Evolutionary conservation across 345 rosid genomes (phyloP).

Genomic region (Erodium maritimum): DNA sequence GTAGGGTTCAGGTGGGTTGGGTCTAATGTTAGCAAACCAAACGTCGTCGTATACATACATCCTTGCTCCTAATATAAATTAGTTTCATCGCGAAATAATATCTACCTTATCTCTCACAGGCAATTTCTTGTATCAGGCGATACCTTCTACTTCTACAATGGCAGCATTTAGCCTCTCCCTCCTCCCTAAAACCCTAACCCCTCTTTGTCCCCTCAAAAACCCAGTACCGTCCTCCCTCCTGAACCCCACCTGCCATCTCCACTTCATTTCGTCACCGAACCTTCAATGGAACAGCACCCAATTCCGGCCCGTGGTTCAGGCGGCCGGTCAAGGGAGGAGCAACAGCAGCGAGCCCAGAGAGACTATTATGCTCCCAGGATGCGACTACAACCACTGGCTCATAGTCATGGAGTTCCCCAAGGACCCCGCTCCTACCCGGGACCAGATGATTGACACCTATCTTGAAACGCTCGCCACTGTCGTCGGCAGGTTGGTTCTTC

Average conservation of each 20-base stretch:
- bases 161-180: constrained; percentile 39
- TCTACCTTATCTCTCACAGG: too few species aligned
- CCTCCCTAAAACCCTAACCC: constrained; percentile 28
- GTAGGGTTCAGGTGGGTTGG: too few species aligned
- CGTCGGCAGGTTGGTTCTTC: constrained; percentile 50
- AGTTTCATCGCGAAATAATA: too few species aligned
- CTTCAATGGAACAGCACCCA: not conserved
- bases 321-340: constrained; percentile 60
- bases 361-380: constrained; percentile 87
- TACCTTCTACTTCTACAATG: constrained; percentile 22
- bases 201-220: constrained; percentile 9
- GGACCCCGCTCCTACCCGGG: constrained; percentile 86
- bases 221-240: constrained; percentile 2
- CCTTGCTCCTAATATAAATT: too few species aligned
- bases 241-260: constrained; percentile 9
- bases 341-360: constrained; percentile 67
- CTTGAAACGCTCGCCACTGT: constrained; percentile 80
- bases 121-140: too few species aligned
- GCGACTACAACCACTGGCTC: constrained; percentile 94
- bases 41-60: too few species aligned
- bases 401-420: constrained; percentile 96
- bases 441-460: constrained; percentile 92
- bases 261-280: constrained; percentile 4
- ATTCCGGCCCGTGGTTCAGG: constrained; percentile 8
- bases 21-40: too few species aligned